These are phyloP conservation scores for Cyclanthera cordifolia DNA, from an alignment of 306 rosid species.

Conservation along the genomic window DNA sequence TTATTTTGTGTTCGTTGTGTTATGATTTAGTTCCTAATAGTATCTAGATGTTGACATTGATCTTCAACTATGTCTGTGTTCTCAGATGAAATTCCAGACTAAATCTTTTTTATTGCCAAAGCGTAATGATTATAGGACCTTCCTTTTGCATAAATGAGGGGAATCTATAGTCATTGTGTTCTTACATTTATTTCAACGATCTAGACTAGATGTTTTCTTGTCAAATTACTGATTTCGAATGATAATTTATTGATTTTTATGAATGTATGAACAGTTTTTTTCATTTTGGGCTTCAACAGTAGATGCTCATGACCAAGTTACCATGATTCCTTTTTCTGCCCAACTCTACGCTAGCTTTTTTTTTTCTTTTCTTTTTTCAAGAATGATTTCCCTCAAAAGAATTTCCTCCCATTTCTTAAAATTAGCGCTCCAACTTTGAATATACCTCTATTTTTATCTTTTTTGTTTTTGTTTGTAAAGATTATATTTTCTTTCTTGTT, in stretches of 20 bases:
- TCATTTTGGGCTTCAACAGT: background rate
- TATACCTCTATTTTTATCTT: background rate
- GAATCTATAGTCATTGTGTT: background rate
- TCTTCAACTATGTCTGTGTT: background rate
- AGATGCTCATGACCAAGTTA: conserved; percentile 1
- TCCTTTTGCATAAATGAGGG: background rate
- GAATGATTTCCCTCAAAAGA: background rate
- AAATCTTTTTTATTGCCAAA: background rate
- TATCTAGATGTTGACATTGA: background rate
- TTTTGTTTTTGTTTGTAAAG: background rate
- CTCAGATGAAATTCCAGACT: background rate
- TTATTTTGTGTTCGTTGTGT: background rate
- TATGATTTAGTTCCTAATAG: background rate
- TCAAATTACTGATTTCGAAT: background rate
- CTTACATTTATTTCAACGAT: background rate
- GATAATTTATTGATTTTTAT: background rate
- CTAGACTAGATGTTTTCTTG: background rate
- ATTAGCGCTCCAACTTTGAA: background rate
- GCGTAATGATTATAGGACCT: background rate
- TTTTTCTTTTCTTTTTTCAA: background rate
- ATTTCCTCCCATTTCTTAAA: background rate
- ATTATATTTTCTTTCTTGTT: background rate
- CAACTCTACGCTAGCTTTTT: background rate
- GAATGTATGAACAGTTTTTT: background rate
- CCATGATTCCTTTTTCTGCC: background rate